phyloP scores from a whole-genome alignment of 768 basidiomycete species.

The Tylopilus sp. region DNA sequence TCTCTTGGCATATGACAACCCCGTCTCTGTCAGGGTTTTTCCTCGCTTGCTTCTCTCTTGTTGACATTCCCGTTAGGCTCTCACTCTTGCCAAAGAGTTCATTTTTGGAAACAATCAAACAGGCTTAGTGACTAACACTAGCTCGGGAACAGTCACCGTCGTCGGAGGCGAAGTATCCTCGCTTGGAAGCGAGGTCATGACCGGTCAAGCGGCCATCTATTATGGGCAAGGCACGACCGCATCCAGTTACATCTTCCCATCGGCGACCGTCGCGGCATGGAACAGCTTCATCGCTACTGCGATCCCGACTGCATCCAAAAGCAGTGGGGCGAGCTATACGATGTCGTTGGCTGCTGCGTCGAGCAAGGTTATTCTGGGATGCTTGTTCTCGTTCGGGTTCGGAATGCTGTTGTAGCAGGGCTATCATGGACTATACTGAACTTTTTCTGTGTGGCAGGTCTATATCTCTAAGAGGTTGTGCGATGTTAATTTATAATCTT shows the following conservation, averaged over 20 bases:
- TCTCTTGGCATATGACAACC: constrained; percentile 32
- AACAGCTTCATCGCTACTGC: constrained; percentile 46
- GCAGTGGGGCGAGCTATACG: neutral
- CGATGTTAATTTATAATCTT: no score
- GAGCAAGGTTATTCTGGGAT: neutral
- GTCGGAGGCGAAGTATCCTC: constrained; percentile 49
- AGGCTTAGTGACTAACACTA: constrained; percentile 57
- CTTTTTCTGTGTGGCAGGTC: no score
- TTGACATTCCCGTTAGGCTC: constrained; percentile 39
- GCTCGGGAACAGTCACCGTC: constrained; percentile 28
- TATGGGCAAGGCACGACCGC: constrained; percentile 43
- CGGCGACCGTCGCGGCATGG: constrained; percentile 58
- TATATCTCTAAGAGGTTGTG: no score
- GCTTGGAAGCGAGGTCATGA: constrained; percentile 45
- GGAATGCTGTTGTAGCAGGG: neutral
- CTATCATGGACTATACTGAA: no score
- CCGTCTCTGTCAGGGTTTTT: constrained; percentile 38
- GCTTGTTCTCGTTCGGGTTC: neutral
- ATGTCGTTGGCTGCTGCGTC: neutral
- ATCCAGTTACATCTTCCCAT: constrained; percentile 52
- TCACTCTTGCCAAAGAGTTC: constrained; percentile 61
- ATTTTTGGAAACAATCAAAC: constrained; percentile 61
- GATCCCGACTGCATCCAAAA: constrained; percentile 10
- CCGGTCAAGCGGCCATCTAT: constrained; percentile 53
- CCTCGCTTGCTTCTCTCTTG: neutral